Evolutionary conservation across 306 rosid species (phyloP).

Genomic region (Fragaria nilgerrensis): DNA sequence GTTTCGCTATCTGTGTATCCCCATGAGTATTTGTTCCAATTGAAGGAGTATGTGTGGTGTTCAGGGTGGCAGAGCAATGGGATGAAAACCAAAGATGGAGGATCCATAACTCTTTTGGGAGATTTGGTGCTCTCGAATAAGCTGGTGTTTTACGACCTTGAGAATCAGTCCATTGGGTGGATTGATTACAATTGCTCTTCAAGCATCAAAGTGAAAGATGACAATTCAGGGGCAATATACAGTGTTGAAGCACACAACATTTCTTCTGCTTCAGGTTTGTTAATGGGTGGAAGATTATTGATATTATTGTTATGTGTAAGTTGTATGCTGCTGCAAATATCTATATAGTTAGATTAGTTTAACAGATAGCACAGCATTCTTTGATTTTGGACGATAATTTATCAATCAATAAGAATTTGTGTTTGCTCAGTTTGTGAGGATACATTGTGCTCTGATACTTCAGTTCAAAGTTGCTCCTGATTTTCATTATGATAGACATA

Average conservation of each 20-base stretch:
- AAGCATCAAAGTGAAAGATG: conserved; percentile 69
- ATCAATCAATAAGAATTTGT: conserved; percentile 13
- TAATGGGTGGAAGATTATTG: neutral
- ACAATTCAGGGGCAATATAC: conserved; percentile 41
- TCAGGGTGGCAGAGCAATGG: conserved; percentile 19
- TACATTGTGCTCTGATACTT: neutral
- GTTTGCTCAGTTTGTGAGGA: conserved; percentile 5
- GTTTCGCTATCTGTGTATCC: conserved; percentile 15
- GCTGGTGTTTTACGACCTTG: conserved; percentile 19
- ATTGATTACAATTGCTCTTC: conserved; percentile 25
- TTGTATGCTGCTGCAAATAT: conserved; percentile 13
- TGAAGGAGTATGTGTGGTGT: conserved; percentile 19
- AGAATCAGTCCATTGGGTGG: conserved; percentile 17
- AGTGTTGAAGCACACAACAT: conserved; percentile 54
- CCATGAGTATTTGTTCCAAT: conserved; percentile 17
- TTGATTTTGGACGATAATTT: conserved; percentile 5
- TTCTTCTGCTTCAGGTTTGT: conserved; percentile 17
- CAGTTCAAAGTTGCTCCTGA: neutral
- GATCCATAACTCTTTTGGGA: neutral
- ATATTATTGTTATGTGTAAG: conserved; percentile 4
- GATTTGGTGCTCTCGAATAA: conserved; percentile 21
- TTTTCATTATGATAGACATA: neutral
- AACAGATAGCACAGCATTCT: conserved; percentile 12
- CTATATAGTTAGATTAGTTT: conserved; percentile 5
- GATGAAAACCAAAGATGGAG: conserved; percentile 4